A percentile compares a stretch with the other conserved stretches of the same genome.
Evolutionary conservation across 306 rosid genomes (phyloP).

Genomic region (Nissolia schottii): DNA sequence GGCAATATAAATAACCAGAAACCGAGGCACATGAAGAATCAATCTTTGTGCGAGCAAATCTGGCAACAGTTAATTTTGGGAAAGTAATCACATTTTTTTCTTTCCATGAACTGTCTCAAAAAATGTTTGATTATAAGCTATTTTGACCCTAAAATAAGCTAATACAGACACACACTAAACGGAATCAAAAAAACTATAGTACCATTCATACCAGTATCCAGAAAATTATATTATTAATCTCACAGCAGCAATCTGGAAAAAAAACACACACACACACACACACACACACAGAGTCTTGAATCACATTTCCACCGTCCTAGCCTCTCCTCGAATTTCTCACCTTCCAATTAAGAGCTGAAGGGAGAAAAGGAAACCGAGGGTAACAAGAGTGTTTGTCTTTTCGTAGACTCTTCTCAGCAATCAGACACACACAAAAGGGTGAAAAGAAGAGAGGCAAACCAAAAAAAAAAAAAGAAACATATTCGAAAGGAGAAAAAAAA

Average conservation of each 20-base stretch:
- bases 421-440: not conserved
- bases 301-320: slow-evolving; percentile 7
- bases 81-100: too few species aligned
- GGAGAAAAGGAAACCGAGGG: not conserved
- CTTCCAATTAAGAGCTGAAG: slow-evolving; percentile 2
- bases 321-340: slow-evolving; percentile 33
- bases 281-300: too few species aligned
- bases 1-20: not conserved
- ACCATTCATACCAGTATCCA: not conserved
- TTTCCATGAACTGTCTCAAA: too few species aligned
- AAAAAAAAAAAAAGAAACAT: not conserved
- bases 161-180: too few species aligned
- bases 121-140: too few species aligned
- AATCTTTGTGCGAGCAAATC: too few species aligned
- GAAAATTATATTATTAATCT: not conserved
- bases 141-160: too few species aligned
- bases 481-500: too few species aligned
- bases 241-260: not conserved
- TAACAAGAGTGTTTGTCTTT: slow-evolving; percentile 31
- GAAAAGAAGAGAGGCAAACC: slow-evolving; percentile 18
- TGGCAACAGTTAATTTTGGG: too few species aligned
- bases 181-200: not conserved
- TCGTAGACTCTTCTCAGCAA: slow-evolving; percentile 14
- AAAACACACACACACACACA: too few species aligned
- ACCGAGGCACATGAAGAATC: not conserved